Percentiles rank a stretch among this genome's conserved stretches.
Conservation (phyloP, 148 eudicot genomes). For the Rhododendron ovatum region DNA sequence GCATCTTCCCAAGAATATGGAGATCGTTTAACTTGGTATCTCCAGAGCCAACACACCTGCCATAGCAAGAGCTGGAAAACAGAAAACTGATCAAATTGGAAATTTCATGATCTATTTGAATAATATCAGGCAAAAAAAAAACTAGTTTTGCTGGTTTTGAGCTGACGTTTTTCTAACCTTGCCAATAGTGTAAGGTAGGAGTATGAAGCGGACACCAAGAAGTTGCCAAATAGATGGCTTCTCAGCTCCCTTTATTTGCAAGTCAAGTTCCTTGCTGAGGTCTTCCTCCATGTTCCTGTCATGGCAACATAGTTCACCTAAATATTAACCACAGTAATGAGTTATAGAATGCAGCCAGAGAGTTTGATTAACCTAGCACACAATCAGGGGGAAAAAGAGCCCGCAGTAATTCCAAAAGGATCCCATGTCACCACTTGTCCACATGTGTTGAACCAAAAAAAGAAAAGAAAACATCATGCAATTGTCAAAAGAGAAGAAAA, state of each 20-base stretch:
- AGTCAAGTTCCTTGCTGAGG: conserved; percentile 86
- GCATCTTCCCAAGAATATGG: conserved; percentile 95
- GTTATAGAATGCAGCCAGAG: not conserved
- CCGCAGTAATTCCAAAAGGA: not conserved
- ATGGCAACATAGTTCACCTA: conserved; percentile 4
- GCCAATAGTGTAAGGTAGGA: conserved; percentile 75
- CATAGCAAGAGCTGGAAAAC: conserved; percentile 65
- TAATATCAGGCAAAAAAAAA: no score
- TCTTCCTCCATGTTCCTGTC: conserved; percentile 72
- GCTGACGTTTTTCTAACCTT: conserved; percentile 41
- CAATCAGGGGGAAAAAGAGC: not conserved
- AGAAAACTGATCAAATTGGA: conserved; percentile 5
- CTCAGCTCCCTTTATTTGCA: conserved; percentile 95
- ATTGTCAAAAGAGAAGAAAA: conserved; percentile 1
- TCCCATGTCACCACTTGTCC: not conserved
- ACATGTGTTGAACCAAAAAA: not conserved
- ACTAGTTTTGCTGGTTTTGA: not conserved
- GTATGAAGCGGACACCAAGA: conserved; percentile 64
- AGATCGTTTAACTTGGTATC: conserved; percentile 63
- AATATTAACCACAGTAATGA: not conserved
- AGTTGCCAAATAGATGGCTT: conserved; percentile 87
- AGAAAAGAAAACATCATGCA: not conserved
- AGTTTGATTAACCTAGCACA: not conserved
- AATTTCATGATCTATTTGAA: not conserved
- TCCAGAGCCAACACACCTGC: conserved; percentile 84